Evolutionary conservation across 2,329 filamentous ascomycete genomes (phyloP).

Genomic region (Colletotrichum camelliae): DNA sequence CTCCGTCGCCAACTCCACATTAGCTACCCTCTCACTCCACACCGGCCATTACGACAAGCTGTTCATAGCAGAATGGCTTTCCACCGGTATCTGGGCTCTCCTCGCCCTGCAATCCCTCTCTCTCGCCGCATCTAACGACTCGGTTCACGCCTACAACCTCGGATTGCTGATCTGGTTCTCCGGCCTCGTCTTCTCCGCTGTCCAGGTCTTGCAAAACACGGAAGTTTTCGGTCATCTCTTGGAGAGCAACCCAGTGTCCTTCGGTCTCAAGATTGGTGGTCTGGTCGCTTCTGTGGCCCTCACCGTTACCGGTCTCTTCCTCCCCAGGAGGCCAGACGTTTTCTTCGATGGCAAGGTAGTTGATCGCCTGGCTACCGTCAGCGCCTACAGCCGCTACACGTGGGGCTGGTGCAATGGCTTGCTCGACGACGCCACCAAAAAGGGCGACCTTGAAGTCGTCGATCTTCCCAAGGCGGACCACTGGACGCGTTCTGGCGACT

Average conservation of each 20-base stretch:
- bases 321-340: slow-evolving; percentile 73
- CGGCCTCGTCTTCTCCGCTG: slow-evolving; percentile 45
- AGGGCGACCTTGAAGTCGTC: slow-evolving; percentile 63
- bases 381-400: slow-evolving; percentile 65
- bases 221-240: slow-evolving; percentile 38
- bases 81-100: slow-evolving; percentile 59
- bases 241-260: slow-evolving; percentile 36
- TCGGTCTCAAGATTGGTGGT: slow-evolving; percentile 54
- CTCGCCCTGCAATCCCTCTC: slow-evolving; percentile 57
- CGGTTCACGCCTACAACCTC: slow-evolving; percentile 58
- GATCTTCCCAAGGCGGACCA: slow-evolving; percentile 69
- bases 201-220: slow-evolving; percentile 51
- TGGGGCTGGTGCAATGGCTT: slow-evolving; percentile 68
- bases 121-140: slow-evolving; percentile 53
- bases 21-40: slow-evolving; percentile 46
- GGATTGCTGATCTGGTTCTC: slow-evolving; percentile 59
- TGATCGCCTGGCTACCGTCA: slow-evolving; percentile 66
- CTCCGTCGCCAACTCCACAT: slow-evolving; percentile 61
- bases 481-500: slow-evolving; percentile 55
- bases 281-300: slow-evolving; percentile 50
- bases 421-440: slow-evolving; percentile 58
- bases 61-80: slow-evolving; percentile 64
- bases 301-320: slow-evolving; percentile 52
- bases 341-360: slow-evolving; percentile 64
- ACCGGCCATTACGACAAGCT: slow-evolving; percentile 35